These are phyloP conservation scores for Xylariaceae sp. DNA, from an alignment of 2,329 filamentous ascomycete species.

Conservation along the genomic window DNA sequence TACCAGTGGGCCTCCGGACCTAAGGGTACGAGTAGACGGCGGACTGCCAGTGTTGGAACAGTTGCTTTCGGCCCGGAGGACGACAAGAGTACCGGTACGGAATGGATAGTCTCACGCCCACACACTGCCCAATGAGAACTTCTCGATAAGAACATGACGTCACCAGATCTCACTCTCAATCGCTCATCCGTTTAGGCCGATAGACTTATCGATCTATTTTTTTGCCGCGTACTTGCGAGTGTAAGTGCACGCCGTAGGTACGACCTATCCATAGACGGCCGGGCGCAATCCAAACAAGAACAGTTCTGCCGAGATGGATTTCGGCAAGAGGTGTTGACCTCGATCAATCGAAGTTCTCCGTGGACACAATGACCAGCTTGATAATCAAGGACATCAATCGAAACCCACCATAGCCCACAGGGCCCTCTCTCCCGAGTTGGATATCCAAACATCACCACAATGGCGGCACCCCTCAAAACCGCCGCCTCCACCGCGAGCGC, in stretches of 20 bases:
- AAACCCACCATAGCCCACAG: constrained; percentile 7
- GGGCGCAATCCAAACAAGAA: not conserved
- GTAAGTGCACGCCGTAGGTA: not conserved
- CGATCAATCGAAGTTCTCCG: no score
- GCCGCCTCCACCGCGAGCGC: constrained; percentile 33
- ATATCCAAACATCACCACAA: not conserved
- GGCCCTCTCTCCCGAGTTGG: not conserved
- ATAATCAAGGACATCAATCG: not conserved
- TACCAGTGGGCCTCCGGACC: no score
- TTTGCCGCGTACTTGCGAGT: not conserved
- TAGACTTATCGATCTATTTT: not conserved
- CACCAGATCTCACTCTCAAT: constrained; percentile 5
- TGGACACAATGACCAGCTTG: constrained; percentile 4
- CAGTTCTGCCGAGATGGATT: not conserved
- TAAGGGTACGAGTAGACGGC: no score
- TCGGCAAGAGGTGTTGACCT: not conserved
- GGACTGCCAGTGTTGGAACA: no score
- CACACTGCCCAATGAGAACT: not conserved
- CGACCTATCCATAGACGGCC: constrained; percentile 1
- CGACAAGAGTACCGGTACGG: no score
- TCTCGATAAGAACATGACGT: constrained; percentile 4
- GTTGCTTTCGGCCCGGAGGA: no score
- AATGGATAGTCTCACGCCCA: not conserved
- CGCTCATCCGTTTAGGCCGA: constrained; percentile 10
- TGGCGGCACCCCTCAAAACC: constrained; percentile 4